Conservation (phyloP, 805 yeast genomes). For the Kodamaea laetipori region DNA sequence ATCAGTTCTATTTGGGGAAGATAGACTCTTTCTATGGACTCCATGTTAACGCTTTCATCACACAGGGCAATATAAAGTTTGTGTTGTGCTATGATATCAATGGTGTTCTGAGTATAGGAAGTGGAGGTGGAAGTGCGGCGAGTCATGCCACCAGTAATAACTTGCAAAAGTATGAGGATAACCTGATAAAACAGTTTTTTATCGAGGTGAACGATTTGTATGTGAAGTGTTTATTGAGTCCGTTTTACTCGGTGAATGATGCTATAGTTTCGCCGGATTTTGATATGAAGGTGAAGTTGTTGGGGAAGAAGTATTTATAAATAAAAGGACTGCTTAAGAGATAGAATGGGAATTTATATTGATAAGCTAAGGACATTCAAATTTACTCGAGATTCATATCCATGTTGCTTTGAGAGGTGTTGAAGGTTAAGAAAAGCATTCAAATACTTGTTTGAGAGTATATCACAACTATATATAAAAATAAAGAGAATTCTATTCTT, state of each 20-base stretch:
- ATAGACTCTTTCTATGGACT: constrained; percentile 87
- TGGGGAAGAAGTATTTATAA: constrained; percentile 78
- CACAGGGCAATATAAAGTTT: constrained; percentile 85
- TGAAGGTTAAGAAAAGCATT: too few relatives aligned
- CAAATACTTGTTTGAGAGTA: too few relatives aligned
- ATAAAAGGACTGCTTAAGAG: too few relatives aligned
- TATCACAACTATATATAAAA: too few relatives aligned
- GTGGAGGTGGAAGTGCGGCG: constrained; percentile 7
- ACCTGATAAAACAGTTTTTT: constrained; percentile 78
- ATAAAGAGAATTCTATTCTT: too few relatives aligned
- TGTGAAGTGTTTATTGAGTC: constrained; percentile 80
- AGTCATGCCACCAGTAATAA: constrained; percentile 6
- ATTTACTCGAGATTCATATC: too few relatives aligned
- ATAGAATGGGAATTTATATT: too few relatives aligned
- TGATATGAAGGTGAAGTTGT: constrained; percentile 67
- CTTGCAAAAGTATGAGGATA: constrained; percentile 51
- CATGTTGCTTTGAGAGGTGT: too few relatives aligned
- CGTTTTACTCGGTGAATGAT: constrained; percentile 78
- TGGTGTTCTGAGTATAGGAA: constrained; percentile 1
- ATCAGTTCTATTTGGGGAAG: constrained; percentile 66
- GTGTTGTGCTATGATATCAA: constrained; percentile 53
- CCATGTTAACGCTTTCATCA: constrained; percentile 78
- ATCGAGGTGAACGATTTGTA: constrained; percentile 84
- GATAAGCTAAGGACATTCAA: too few relatives aligned
- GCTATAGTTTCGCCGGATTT: constrained; percentile 74